Evolutionary conservation across 805 yeast genomes (phyloP).

Genomic region (Pichia nakasei): DNA sequence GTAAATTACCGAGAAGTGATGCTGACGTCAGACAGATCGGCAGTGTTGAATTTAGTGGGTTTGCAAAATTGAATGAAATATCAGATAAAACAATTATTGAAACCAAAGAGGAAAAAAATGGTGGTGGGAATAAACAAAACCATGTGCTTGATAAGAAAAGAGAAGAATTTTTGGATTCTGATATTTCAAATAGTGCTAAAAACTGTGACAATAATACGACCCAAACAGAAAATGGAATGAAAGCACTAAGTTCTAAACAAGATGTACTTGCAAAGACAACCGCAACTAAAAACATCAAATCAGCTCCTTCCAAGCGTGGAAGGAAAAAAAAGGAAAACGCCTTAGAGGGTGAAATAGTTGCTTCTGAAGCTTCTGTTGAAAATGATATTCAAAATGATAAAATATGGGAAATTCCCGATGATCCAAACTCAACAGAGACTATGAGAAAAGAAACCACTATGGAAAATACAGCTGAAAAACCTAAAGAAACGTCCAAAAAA

Average conservation of each 20-base stretch:
- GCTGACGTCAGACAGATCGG: slow-evolving; percentile 44
- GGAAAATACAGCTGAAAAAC: not conserved
- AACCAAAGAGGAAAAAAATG: not conserved
- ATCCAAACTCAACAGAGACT: not conserved
- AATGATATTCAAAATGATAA: not conserved
- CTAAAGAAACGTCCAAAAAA: not conserved
- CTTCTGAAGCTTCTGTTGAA: not conserved
- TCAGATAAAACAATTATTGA: not conserved
- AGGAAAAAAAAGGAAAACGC: not conserved
- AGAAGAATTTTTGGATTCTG: too few relatives aligned
- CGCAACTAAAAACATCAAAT: too few relatives aligned
- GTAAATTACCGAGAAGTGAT: slow-evolving; percentile 29
- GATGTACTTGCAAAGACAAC: too few relatives aligned
- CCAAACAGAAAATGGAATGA: too few relatives aligned
- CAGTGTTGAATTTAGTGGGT: slow-evolving; percentile 1
- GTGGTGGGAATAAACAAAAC: not conserved
- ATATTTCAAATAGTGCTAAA: too few relatives aligned
- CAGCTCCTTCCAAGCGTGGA: too few relatives aligned
- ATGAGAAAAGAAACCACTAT: not conserved
- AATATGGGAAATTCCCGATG: not conserved
- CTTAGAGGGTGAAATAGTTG: not conserved
- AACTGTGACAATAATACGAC: too few relatives aligned
- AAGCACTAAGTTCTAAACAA: too few relatives aligned
- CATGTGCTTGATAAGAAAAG: too few relatives aligned
- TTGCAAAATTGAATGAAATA: not conserved